Evolutionary conservation across 169 alveolate species (phyloP), one percentile per base, ranked within the genome.

Genomic region (Cryptosporidium meleagridis): DNA sequence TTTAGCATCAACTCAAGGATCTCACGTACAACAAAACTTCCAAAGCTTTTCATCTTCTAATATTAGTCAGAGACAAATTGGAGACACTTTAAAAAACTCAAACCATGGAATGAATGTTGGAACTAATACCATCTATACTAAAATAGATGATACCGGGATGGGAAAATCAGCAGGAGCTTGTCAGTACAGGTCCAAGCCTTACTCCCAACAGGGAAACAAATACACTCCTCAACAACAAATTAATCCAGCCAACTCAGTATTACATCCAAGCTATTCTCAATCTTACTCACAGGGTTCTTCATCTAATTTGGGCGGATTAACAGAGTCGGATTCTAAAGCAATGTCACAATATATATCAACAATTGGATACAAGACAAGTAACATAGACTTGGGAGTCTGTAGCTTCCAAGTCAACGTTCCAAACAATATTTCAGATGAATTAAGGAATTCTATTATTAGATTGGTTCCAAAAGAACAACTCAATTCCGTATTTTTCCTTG

Each of bases 401-500:
- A 73, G 59, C 68, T 73, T 73, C 33, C 86, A 73, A 23, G 86
- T 73, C 3, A 59, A 73, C 18, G 86, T 73, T 29, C 86, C 86
- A 7, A 73, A 59, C 37, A 73, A 80, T 29, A 80, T 80, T 61
- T 59, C 55, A 21, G 75, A 80, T 33, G 73, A 59, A 1, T 26
- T 80, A 21, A 80, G 61, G 31, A 65, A 80, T 33, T 62, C 75
- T 26, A 62, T 80, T 26, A 53, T 65, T 26, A 44, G 89, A 62
- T 31, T 80, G 23, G 59, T 80, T 41, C 89, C 89, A 5, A 65
- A 53, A 26, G 89, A 80, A 33, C 73, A 65, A 0, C 58, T 80
- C n/a, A 65, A 80, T 31, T 62, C 73, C 5, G 75, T 65, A 16
- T 45, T 80, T 21, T 62, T 62, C 39, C 67, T 80, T 7, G 89